phyloP scores from a whole-genome alignment of 768 basidiomycete genomes.

The Rhizopogon rudus region DNA sequence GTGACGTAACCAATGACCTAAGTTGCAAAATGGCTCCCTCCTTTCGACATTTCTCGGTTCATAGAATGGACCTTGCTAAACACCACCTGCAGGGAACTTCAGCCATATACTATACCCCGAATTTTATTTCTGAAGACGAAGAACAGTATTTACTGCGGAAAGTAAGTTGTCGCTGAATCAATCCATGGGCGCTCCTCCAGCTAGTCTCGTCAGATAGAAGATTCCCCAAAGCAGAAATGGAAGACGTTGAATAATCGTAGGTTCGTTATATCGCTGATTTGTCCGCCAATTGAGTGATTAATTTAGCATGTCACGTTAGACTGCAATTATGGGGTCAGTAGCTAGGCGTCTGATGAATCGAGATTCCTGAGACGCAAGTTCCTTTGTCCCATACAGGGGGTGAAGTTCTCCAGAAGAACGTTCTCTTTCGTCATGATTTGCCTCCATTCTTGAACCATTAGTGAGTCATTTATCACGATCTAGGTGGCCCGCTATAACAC shows the following conservation, averaged over 20 bases:
- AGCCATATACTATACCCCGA: constrained; percentile 64
- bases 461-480: constrained; percentile 35
- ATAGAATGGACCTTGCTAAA: not conserved
- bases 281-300: not conserved
- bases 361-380: constrained; percentile 5
- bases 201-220: constrained; percentile 51
- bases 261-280: constrained; percentile 23
- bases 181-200: constrained; percentile 1
- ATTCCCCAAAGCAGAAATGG: constrained; percentile 80
- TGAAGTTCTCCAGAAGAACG: constrained; percentile 63
- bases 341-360: not conserved
- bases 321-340: constrained; percentile 68
- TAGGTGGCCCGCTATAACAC: constrained; percentile 1
- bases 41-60: not conserved
- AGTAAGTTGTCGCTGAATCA: constrained; percentile 33
- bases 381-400: constrained; percentile 46
- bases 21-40: not conserved
- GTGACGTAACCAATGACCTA: not conserved
- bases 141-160: constrained; percentile 76
- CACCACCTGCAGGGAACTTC: constrained; percentile 32
- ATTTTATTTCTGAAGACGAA: constrained; percentile 74
- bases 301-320: constrained; percentile 31
- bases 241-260: constrained; percentile 69
- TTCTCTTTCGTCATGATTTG: constrained; percentile 63
- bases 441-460: constrained; percentile 66